Evolutionary conservation across 306 rosid species (phyloP), one percentile per base, ranked within the genome.

Genomic region (Parietaria judaica): DNA sequence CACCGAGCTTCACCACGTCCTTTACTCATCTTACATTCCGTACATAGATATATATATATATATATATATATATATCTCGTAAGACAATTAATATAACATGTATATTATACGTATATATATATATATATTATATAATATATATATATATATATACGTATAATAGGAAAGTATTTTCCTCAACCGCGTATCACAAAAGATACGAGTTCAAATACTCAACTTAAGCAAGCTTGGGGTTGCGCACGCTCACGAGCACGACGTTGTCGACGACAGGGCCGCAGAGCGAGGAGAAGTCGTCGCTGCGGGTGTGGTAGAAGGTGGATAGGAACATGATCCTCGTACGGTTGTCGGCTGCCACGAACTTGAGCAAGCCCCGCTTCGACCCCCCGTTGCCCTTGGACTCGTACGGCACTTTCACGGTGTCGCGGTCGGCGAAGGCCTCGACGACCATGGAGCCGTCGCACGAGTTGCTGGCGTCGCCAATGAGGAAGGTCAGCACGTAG

Each of bases 241-340:
- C 61, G 67, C 96, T 86, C 12, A 92, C 36, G 68, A 92, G 48
- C 74, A 66, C 80, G n/a, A 86, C 94, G 66, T 92, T 91, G 63
- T 92, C 99, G 62, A 92, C 71, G 10, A 92, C 99, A 34, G 99
- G 99, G 3, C 99, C 99, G 66, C 99, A 92, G 3, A 92, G 80
- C 1, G 99, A 92, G 60, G 99, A 92, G 48, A 80, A 79, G 70
- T 92, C 99, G 43, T 92, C 96, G 60, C 90, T 92, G 73, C 99
- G 74, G 96, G 84, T 92, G 14, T 83, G 74, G 80, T 92, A 92
- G 68, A 73, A 92, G 0, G 96, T 92, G 77, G 96, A 87, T 0
- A 92, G 73, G 77, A 92, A 92, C 95, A 82, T 82, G 11, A 92
- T 3, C 0, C 96, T 64, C 11, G 94, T 88, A 43, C 95, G 76